These are phyloP conservation scores for Candida dubliniensis DNA, from an alignment of 1,139 yeast species.

Conservation along the genomic window DNA sequence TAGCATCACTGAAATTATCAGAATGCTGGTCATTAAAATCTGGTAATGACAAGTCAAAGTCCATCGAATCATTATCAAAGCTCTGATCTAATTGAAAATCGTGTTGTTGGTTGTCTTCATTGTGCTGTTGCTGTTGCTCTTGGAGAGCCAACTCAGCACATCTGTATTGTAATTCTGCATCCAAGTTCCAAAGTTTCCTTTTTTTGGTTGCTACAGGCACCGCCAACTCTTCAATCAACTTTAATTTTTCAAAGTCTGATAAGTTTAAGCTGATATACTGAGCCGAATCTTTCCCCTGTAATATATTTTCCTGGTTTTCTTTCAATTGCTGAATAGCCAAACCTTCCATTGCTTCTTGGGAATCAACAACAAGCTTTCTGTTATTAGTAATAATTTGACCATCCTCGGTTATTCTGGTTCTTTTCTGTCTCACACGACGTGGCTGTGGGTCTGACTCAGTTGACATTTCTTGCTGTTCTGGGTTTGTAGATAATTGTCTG, in stretches of 20 bases:
- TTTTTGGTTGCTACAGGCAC: slow-evolving; percentile 27
- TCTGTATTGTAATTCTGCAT: slow-evolving; percentile 29
- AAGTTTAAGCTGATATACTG: slow-evolving; percentile 27
- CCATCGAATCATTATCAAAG: slow-evolving; percentile 19
- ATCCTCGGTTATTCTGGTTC: slow-evolving; percentile 38
- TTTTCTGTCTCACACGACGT: slow-evolving; percentile 24
- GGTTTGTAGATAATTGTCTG: background rate
- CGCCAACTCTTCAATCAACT: slow-evolving; percentile 36
- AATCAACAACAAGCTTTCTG: slow-evolving; percentile 39
- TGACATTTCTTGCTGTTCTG: slow-evolving; percentile 19
- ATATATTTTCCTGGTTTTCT: slow-evolving; percentile 28
- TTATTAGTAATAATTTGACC: slow-evolving; percentile 43
- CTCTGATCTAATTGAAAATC: slow-evolving; percentile 21
- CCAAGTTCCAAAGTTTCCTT: slow-evolving; percentile 39
- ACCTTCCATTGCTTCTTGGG: slow-evolving; percentile 35
- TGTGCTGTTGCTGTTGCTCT: slow-evolving; percentile 22
- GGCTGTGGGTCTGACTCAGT: slow-evolving; percentile 13
- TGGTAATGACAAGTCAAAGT: slow-evolving; percentile 44
- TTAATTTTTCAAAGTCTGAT: slow-evolving; percentile 35
- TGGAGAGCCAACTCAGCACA: slow-evolving; percentile 31
- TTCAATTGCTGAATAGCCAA: slow-evolving; percentile 36
- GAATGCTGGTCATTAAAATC: slow-evolving; percentile 21
- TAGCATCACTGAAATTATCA: slow-evolving; percentile 12
- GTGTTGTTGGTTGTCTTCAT: slow-evolving; percentile 21
- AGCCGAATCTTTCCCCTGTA: slow-evolving; percentile 16